These are phyloP conservation scores for Plectranthus barbatus DNA, from an alignment of 257 asterid genomes.

Conservation along the genomic window DNA sequence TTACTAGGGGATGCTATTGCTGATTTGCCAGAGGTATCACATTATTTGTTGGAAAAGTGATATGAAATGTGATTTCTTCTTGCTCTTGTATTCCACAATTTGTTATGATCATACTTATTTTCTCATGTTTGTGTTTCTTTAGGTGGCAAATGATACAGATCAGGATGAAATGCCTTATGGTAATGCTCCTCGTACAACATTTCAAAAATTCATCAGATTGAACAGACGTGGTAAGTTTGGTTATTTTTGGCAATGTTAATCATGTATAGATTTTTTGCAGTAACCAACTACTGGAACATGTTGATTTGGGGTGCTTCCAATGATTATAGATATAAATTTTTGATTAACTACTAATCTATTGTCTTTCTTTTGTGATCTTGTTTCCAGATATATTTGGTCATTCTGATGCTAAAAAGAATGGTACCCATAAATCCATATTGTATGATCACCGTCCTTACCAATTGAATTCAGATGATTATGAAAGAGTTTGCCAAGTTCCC, in stretches of 20 bases:
- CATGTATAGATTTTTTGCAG: not conserved
- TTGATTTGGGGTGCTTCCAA: not conserved
- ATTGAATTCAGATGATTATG: slow-evolving; percentile 26
- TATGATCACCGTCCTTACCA: slow-evolving; percentile 29
- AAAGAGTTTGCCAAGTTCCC: slow-evolving; percentile 29
- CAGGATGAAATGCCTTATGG: slow-evolving; percentile 27
- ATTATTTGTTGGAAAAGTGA: too few relatives aligned
- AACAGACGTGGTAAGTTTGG: slow-evolving; percentile 20
- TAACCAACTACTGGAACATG: not conserved
- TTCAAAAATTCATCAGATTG: slow-evolving; percentile 26
- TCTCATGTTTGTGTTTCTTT: not conserved
- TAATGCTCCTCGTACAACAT: slow-evolving; percentile 5
- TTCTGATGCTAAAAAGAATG: not conserved
- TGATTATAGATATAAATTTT: not conserved
- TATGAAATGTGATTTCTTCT: not conserved
- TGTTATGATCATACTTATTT: not conserved
- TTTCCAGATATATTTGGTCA: slow-evolving; percentile 16
- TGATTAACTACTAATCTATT: too few relatives aligned
- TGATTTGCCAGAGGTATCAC: slow-evolving; percentile 39
- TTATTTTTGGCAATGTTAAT: not conserved
- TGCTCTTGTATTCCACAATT: not conserved
- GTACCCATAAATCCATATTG: slow-evolving; percentile 1
- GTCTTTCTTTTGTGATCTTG: not conserved
- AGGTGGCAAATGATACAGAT: slow-evolving; percentile 31
- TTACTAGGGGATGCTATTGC: slow-evolving; percentile 32